Evolutionary conservation across 2,329 filamentous ascomycete genomes (phyloP), one percentile per base, ranked within the genome.

Genomic region (Tolypocladium album): DNA sequence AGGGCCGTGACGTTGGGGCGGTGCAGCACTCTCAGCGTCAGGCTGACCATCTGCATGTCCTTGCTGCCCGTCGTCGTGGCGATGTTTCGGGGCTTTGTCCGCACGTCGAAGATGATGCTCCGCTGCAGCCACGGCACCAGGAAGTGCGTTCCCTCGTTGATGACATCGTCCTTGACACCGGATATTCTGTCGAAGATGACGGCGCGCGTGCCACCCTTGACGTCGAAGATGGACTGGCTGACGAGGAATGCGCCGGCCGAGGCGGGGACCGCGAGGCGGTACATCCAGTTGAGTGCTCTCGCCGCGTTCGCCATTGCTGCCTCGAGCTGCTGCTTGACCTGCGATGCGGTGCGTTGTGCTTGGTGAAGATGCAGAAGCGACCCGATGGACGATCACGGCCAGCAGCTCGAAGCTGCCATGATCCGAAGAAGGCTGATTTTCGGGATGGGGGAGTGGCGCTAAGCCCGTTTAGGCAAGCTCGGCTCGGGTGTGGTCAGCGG

Each of bases 31-130:
- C 94, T 85, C 73, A 99, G 83, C 59, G 94, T 99, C 82, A 99
- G 83, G 83, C 92, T 97, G 71, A 99, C 94, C 94, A 99, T 99
- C 81, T 99, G 94, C 82, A 99, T 78, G 79, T 99, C 94, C 85
- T 99, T 99, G 83, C 88, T 93, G 61, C 94, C 94, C 15, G 94
- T 99, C 31, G 94, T 99, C 36, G 94, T 99, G 66, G 89, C 90
- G 74, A 99, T 97, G 75, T 96, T 97, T 72, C 94, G 85, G 63
- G 94, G 94, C 83, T 96, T 95, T 61, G 95, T 99, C 65, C 94
- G 88, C 66, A 99, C 94, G 79, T 99, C 94, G 75, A 96, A 99
- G 74, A 96, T 82, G 78, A 99, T 92, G 69, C 88, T 90, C 76
- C 87, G 88, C 78, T 99, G 94, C 73, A 99, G 79, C 94, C 94